These are phyloP conservation scores for Yarrowia porcina DNA, from an alignment of 805 yeast species.

Conservation along the genomic window DNA sequence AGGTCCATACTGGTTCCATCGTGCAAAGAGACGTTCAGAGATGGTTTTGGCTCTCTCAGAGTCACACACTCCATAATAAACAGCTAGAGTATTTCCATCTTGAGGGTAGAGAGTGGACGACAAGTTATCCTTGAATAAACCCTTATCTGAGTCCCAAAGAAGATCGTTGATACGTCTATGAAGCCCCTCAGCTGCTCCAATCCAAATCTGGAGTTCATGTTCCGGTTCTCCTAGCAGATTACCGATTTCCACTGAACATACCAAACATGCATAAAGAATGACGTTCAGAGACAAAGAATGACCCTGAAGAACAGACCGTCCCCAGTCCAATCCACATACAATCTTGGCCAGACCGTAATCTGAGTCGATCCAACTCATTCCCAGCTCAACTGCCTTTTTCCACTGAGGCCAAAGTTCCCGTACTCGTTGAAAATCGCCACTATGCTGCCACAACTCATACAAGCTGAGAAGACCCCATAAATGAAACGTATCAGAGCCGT, in stretches of 20 bases:
- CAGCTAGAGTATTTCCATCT: conserved; percentile 6
- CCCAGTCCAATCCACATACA: background rate
- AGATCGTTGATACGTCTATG: background rate
- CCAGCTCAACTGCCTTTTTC: background rate
- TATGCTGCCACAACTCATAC: conserved; percentile 2
- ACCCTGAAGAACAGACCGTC: background rate
- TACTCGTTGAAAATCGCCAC: background rate
- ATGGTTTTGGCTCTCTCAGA: background rate
- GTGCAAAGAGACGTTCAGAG: background rate
- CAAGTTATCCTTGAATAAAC: background rate
- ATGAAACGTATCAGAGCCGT: conserved; percentile 11
- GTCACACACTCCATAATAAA: background rate
- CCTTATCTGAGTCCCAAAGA: background rate
- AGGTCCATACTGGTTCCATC: conserved; percentile 11
- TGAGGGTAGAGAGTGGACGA: background rate
- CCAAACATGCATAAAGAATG: background rate
- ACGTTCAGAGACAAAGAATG: background rate
- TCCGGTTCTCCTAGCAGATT: background rate
- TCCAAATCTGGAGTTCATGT: background rate
- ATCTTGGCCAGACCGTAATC: background rate
- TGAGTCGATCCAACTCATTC: background rate
- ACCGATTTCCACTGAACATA: background rate
- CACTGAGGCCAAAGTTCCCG: background rate
- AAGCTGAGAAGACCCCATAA: background rate
- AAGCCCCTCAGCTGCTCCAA: background rate